Evolutionary conservation across 768 basidiomycete species (phyloP).

Genomic region (Pulveroboletus sp.): DNA sequence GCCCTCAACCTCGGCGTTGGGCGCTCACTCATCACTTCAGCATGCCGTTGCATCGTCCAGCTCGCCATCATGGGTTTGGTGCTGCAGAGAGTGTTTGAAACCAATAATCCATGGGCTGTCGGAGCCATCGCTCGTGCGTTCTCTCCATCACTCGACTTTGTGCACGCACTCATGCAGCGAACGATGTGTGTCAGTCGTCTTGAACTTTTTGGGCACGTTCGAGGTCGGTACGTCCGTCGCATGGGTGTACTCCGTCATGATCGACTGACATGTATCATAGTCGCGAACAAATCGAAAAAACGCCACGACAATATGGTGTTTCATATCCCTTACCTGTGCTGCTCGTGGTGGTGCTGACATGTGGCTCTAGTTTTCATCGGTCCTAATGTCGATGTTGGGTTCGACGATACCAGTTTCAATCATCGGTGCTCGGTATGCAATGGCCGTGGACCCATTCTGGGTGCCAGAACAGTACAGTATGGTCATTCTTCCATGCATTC

Average conservation of each 20-base stretch:
- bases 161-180: background rate
- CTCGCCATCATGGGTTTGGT: constrained; percentile 68
- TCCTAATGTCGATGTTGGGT: constrained; percentile 64
- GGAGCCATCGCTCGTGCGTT: constrained; percentile 66
- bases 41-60: constrained; percentile 72
- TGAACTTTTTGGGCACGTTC: constrained; percentile 73
- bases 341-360: constrained; percentile 7
- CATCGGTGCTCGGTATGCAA: constrained; percentile 69
- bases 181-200: constrained; percentile 40
- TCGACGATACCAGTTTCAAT: constrained; percentile 79
- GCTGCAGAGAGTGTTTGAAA: constrained; percentile 69
- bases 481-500: constrained; percentile 13
- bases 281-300: constrained; percentile 73
- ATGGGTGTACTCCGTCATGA: background rate
- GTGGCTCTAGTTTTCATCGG: constrained; percentile 47
- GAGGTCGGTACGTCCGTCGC: constrained; percentile 55
- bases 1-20: constrained; percentile 66
- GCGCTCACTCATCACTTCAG: constrained; percentile 60
- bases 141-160: background rate
- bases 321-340: background rate
- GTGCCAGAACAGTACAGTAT: constrained; percentile 73
- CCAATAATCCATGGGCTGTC: constrained; percentile 70
- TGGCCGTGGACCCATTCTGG: constrained; percentile 79
- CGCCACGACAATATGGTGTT: constrained; percentile 70
- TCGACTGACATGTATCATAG: constrained; percentile 31